Conservation (phyloP, 2,329 filamentous ascomycete genomes). For the Nemania sp. region DNA sequence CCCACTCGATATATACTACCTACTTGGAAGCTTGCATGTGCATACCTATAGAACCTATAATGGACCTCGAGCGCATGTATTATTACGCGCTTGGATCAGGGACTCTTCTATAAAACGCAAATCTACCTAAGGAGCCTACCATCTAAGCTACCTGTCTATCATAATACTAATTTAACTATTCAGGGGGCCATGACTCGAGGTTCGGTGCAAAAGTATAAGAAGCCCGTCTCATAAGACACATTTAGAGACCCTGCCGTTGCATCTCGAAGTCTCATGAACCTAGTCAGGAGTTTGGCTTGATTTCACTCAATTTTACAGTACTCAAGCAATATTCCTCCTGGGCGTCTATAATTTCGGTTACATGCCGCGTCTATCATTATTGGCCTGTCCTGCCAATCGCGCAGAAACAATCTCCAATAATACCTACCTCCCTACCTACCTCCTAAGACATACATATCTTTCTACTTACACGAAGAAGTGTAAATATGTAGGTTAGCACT, state of each 20-base stretch:
- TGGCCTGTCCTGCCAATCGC: constrained; percentile 12
- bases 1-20: no score
- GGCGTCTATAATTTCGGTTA: constrained; percentile 26
- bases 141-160: background rate
- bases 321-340: constrained; percentile 1
- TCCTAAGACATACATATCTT: background rate
- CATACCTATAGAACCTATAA: background rate
- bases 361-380: constrained; percentile 5
- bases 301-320: background rate
- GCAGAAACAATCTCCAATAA: background rate
- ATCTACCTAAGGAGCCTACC: no score
- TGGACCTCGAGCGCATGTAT: no score
- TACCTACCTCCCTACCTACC: no score
- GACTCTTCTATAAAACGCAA: no score
- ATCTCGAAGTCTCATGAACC: background rate
- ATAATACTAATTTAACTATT: background rate
- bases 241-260: background rate
- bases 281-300: constrained; percentile 3
- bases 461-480: background rate
- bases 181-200: constrained; percentile 6
- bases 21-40: background rate
- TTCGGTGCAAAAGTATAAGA: background rate
- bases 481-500: constrained; percentile 2
- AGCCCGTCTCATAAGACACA: background rate
- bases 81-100: no score